Evolutionary conservation across 1,284 basidiomycete species (phyloP), one percentile per base, ranked within the genome.

Genomic region (Malassezia sp.): DNA sequence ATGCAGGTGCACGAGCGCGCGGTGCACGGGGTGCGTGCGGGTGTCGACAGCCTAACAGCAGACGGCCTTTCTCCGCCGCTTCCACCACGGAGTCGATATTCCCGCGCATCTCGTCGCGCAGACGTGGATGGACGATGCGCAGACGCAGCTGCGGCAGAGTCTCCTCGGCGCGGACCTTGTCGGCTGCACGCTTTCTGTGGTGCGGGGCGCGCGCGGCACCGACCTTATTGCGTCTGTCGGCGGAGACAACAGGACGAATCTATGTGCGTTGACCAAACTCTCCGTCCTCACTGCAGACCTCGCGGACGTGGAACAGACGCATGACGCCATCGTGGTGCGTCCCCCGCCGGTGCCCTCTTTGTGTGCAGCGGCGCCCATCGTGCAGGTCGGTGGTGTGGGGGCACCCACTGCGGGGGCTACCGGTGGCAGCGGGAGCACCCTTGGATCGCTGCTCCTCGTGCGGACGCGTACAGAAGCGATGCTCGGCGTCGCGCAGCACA

Each of bases 21-120:
- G 1, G 6, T 45, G 10, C 39, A 50, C 29, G 42, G 36, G 1
- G 29, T 40, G 31, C 15, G 38, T 40, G 20, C 12, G 18, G 8
- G 1, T 15, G 11, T 40, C 3, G 20, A 12, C 27, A 28, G n/a
- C n/a, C 27, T 28, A 7, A 28, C 27, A 7, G 2, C 29, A 42
- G 31, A 17, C 35, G 5, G 12, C 37, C 1, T 50, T 50, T 22
- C 21, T 50, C 15, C 42, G 30, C 5, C 15, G 42, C 7, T 45
- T 40, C 37, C 48, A 50, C n/a, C 31, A 37, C 5, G 41, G 42
- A 12, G 39, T 50, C n/a, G 18, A 50, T 23, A 29, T 50, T 3
- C 48, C 48, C 2, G 39, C 48, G 11, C 42, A 34, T n/a, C 12
- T 50, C 12, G 32, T 50, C 3, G 30, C 48, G 7, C 8, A 23